Evolutionary conservation across 768 basidiomycete species (phyloP).

Genomic region (Agaricus bisporus): DNA sequence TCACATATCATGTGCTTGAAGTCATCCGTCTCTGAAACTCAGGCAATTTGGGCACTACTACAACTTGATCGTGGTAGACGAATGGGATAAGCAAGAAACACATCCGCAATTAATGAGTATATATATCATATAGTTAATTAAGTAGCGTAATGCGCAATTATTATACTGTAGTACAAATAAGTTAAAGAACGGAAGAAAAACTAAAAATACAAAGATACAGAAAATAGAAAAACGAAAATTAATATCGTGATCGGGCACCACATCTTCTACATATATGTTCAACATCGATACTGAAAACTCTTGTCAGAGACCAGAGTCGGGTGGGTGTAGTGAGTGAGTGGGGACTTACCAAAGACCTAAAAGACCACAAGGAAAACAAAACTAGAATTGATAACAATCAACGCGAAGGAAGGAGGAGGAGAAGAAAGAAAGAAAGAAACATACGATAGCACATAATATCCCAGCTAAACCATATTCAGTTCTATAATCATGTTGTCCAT

Average conservation of each 20-base stretch:
- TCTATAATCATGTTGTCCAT: conserved; percentile 2
- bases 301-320: too few relatives aligned
- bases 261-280: conserved; percentile 2
- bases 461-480: conserved; percentile 4
- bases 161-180: too few relatives aligned
- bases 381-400: not conserved
- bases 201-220: not conserved
- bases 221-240: not conserved
- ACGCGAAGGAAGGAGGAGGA: not conserved
- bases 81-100: too few relatives aligned
- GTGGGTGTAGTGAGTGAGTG: too few relatives aligned
- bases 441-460: conserved; percentile 7
- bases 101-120: too few relatives aligned
- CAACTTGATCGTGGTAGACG: too few relatives aligned
- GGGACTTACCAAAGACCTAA: conserved; percentile 5
- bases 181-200: too few relatives aligned
- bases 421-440: not conserved
- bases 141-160: too few relatives aligned
- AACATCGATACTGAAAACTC: not conserved
- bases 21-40: too few relatives aligned
- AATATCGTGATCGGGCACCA: conserved; percentile 1
- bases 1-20: too few relatives aligned
- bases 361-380: conserved; percentile 6
- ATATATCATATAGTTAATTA: too few relatives aligned
- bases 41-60: too few relatives aligned